These are phyloP conservation scores for Galerina sulciceps DNA, from an alignment of 768 basidiomycete species.

Conservation along the genomic window DNA sequence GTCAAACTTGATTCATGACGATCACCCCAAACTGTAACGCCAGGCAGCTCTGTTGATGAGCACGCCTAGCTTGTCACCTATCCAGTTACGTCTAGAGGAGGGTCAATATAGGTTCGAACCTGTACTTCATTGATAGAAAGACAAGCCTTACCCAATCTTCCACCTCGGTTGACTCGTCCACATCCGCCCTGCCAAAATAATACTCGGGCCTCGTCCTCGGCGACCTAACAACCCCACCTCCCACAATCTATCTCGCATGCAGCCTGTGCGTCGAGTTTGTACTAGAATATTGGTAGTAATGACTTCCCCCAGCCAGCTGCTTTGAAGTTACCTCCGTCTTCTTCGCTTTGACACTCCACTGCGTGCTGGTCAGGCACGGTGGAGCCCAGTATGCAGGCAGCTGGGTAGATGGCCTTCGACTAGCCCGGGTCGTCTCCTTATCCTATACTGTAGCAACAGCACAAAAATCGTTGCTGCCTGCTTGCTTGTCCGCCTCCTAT, in stretches of 20 bases:
- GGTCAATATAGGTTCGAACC: too few relatives aligned
- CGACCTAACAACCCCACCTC: background rate
- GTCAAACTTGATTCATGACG: constrained; percentile 71
- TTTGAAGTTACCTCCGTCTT: background rate
- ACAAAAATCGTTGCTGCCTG: too few relatives aligned
- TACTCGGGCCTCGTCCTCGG: constrained; percentile 38
- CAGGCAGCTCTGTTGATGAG: constrained; percentile 80
- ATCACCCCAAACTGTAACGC: constrained; percentile 81
- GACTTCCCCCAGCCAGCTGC: constrained; percentile 6
- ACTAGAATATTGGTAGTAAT: constrained; percentile 32
- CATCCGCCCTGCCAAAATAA: constrained; percentile 37
- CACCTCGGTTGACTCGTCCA: constrained; percentile 32
- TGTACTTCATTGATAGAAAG: too few relatives aligned
- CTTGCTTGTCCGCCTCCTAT: too few relatives aligned
- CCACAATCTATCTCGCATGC: background rate
- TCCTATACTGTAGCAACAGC: too few relatives aligned
- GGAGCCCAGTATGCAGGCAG: constrained; percentile 32
- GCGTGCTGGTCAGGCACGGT: constrained; percentile 16
- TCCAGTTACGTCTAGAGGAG: constrained; percentile 74
- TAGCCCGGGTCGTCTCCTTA: constrained; percentile 63
- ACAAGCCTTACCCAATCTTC: constrained; percentile 44
- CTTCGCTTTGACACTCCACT: constrained; percentile 1
- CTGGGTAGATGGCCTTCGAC: constrained; percentile 45
- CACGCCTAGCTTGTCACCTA: constrained; percentile 68
- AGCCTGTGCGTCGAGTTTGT: constrained; percentile 38